Percentiles rank a stretch among this genome's conserved stretches.
Conservation (phyloP, 495 filamentous ascomycete species). For the Penicillium odoratum region DNA sequence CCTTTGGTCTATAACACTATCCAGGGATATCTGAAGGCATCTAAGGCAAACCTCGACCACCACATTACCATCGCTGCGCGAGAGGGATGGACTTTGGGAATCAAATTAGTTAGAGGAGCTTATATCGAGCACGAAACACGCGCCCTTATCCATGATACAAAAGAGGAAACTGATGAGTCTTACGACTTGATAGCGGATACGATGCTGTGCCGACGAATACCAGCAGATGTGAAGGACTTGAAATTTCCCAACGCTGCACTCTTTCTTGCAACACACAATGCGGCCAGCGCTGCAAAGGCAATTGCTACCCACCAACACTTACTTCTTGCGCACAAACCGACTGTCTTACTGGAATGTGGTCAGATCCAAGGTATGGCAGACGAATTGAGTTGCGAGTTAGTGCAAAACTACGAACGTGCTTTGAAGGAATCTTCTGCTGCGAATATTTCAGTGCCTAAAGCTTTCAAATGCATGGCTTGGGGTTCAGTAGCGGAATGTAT, state of each 20-base stretch:
- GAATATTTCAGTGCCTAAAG: constrained; percentile 25
- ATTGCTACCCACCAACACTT: constrained; percentile 25
- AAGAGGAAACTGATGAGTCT: constrained; percentile 39
- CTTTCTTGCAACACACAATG: constrained; percentile 45
- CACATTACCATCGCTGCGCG: constrained; percentile 32
- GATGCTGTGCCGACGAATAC: constrained; percentile 25
- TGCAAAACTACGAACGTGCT: constrained; percentile 27
- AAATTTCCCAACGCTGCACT: constrained; percentile 35
- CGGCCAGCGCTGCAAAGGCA: constrained; percentile 32
- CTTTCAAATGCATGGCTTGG: constrained; percentile 42
- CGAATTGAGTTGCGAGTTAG: constrained; percentile 34
- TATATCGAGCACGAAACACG: constrained; percentile 42
- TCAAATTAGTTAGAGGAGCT: constrained; percentile 44
- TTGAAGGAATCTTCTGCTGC: constrained; percentile 13
- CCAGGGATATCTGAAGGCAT: constrained; percentile 41
- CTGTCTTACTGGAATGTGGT: constrained; percentile 33
- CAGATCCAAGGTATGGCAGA: constrained; percentile 65
- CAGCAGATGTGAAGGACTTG: constrained; percentile 12
- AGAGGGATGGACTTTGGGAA: constrained; percentile 34
- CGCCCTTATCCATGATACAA: constrained; percentile 43
- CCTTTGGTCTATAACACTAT: constrained; percentile 43
- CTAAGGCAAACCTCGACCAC: constrained; percentile 32
- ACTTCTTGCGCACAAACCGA: constrained; percentile 24
- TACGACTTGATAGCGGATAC: constrained; percentile 43
- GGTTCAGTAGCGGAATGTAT: constrained; percentile 38